Base-by-base conservation (phyloP, 2,329 filamentous ascomycete species). In the Xylaria sp. region DNA sequence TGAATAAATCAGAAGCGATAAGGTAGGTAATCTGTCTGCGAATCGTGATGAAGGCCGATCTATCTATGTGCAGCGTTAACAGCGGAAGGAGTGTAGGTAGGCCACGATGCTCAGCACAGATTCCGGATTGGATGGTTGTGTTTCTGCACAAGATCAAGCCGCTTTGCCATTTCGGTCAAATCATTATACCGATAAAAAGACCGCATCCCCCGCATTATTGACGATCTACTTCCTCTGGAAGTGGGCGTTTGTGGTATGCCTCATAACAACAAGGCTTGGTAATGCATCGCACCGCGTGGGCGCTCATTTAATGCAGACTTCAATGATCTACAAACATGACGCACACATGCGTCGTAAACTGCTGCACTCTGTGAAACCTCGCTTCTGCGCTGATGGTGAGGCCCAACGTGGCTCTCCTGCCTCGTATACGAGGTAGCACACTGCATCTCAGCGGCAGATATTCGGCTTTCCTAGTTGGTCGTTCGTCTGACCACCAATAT, bases 361-460 rank as follows among this genome's bases (percentile, higher is more conserved):
- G 59, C 63, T 59, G 66, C 63, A 48, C 53, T 40, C 66, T 62
- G 66, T 69, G 66, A 66, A 69, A 66, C 66, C 59, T 69, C 63
- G 66, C 66, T 66, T 69, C 58, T 59, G 51, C 38, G 44, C 42
- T 61, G 63, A 59, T 66, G 63, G 66, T 13, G 46, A 63, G 63
- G 9, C 63, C 63, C 59, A 66, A 69, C 66, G 63, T 66, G 66
- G 66, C 53, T 36, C 26, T 66, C 63, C 59, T 48, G 58, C 59
- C 49, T 51, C 20, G n/a, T 20, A 23, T 23, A 42, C 13, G 28
- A 53, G 36, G 46, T 53, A 28, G 26, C 38, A 38, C 49, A 15
- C 15, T 56, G 28, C 28, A 15, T 46, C 48, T 36, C 23, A 33
- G 33, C 36, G 40, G 40, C 28, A 26, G 51, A 26, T 17, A n/a